phyloP scores from a whole-genome alignment of 75 land plant species.

The Selaginella moellendorffii region DNA sequence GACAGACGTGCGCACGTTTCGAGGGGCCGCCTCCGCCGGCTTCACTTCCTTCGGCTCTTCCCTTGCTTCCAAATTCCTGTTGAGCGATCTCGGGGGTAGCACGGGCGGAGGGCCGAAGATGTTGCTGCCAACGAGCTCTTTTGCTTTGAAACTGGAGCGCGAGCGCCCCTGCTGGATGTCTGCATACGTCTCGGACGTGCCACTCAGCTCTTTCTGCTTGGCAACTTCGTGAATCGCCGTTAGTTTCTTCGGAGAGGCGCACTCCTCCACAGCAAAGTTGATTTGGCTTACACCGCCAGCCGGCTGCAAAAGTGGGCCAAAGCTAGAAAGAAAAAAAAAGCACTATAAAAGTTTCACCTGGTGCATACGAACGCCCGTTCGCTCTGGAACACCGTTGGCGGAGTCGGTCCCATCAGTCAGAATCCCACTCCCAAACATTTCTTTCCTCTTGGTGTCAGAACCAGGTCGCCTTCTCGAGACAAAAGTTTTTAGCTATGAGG shows the following conservation, averaged over 20 bases:
- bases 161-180: conserved; percentile 19
- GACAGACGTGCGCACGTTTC: conserved; percentile 56
- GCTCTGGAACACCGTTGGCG: conserved; percentile 8
- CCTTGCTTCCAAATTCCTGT: conserved; percentile 18
- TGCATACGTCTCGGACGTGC: conserved; percentile 37
- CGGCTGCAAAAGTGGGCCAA: conserved; percentile 31
- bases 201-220: conserved; percentile 87
- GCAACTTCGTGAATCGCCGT: conserved; percentile 72
- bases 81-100: conserved; percentile 28
- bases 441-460: conserved; percentile 65
- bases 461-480: conserved; percentile 56
- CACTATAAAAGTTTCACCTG: conserved; percentile 57
- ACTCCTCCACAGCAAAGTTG: conserved; percentile 56
- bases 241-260: conserved; percentile 67
- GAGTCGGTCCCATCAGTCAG: conserved; percentile 22
- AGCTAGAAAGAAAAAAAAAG: not conserved
- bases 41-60: conserved; percentile 28
- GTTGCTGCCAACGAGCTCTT: conserved; percentile 75
- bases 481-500: not conserved
- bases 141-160: conserved; percentile 29
- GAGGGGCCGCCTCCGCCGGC: conserved; percentile 31
- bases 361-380: conserved; percentile 42
- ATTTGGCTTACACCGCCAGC: conserved; percentile 66
- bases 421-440: conserved; percentile 96
- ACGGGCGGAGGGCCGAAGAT: conserved; percentile 64